phyloP scores from a whole-genome alignment of 2,329 filamentous ascomycete genomes.

The Aspergillus spinulosporus region DNA sequence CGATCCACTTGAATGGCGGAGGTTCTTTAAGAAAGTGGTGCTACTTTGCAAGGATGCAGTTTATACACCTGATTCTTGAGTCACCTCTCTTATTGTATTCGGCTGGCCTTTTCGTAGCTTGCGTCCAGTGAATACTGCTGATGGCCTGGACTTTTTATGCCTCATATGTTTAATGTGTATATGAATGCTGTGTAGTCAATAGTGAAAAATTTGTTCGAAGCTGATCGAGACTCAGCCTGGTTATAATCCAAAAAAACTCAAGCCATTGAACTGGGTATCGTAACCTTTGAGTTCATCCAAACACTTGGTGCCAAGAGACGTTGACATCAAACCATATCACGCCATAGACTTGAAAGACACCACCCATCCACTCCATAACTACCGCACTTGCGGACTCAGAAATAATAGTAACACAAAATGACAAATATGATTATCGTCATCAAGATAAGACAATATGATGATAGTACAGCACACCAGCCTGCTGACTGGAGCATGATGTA shows the following conservation, averaged over 20 bases:
- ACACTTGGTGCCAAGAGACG: neutral
- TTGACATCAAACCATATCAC: neutral
- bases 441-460: neutral
- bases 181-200: neutral
- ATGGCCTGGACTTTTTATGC: neutral
- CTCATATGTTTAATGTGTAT: neutral
- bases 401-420: neutral
- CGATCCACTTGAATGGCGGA: slow-evolving; percentile 92
- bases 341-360: neutral
- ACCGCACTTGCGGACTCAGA: neutral
- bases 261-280: neutral
- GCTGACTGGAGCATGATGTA: neutral
- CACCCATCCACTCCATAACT: neutral
- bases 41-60: slow-evolving; percentile 84
- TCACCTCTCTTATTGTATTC: neutral
- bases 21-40: slow-evolving; percentile 96
- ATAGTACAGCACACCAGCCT: neutral
- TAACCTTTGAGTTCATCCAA: neutral
- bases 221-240: neutral
- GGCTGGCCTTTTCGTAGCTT: neutral
- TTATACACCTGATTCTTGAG: slow-evolving; percentile 56
- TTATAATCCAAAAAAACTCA: neutral
- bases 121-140: neutral
- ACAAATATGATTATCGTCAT: neutral
- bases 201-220: neutral